These are phyloP conservation scores for Eurotiales sp. DNA, from an alignment of 2,329 filamentous ascomycete species.

Conservation along the genomic window DNA sequence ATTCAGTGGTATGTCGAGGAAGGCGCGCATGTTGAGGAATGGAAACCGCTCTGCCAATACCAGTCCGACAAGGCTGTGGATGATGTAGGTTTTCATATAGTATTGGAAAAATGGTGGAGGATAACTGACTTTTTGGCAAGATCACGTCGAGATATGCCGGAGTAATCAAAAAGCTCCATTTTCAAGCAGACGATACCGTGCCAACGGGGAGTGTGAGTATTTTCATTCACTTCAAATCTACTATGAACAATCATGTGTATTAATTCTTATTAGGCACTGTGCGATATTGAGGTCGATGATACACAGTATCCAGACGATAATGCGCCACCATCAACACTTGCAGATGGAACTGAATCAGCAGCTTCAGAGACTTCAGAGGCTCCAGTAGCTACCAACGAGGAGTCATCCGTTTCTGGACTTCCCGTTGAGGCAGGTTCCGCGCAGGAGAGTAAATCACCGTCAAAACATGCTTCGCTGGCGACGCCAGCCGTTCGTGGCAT, in stretches of 20 bases:
- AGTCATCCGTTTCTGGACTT: background rate
- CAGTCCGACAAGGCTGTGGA: conserved; percentile 90
- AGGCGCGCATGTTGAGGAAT: conserved; percentile 92
- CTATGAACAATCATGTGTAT: background rate
- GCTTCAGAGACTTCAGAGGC: conserved; percentile 17
- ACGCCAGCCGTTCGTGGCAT: conserved; percentile 91
- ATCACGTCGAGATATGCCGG: conserved; percentile 96
- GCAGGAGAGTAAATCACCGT: conserved; percentile 23
- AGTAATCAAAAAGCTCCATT: conserved; percentile 93
- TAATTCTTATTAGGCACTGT: conserved; percentile 60
- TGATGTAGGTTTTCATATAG: conserved; percentile 40
- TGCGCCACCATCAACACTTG: conserved; percentile 22
- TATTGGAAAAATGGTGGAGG: conserved; percentile 41
- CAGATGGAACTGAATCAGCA: conserved; percentile 21
- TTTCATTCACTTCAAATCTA: background rate
- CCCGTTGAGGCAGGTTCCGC: conserved; percentile 17
- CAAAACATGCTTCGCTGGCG: conserved; percentile 70
- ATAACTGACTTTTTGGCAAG: conserved; percentile 44
- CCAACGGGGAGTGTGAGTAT: conserved; percentile 69
- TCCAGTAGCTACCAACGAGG: conserved; percentile 11
- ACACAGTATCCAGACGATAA: conserved; percentile 63
- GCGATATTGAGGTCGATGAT: conserved; percentile 90
- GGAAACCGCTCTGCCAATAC: conserved; percentile 95
- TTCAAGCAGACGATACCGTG: conserved; percentile 93
- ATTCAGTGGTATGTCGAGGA: conserved; percentile 99